phyloP scores from a whole-genome alignment of 495 filamentous ascomycete species.

The Hypoxylon subgilvum region DNA sequence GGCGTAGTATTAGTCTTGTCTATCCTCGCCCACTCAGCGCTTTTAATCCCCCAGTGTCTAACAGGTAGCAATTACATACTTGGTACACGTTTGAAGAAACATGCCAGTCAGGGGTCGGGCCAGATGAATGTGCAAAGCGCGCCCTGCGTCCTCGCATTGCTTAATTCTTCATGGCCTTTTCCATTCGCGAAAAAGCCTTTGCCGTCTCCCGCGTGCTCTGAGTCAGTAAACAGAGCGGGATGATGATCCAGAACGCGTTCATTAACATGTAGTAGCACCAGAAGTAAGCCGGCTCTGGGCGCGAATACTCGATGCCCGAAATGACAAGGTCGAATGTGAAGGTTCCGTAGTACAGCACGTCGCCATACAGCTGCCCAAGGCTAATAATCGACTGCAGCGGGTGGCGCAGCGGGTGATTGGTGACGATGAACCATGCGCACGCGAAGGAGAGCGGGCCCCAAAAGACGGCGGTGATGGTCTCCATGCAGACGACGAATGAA shows the following conservation, averaged over 20 bases:
- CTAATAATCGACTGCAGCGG: constrained; percentile 60
- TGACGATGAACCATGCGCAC: constrained; percentile 53
- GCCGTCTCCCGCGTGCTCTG: background rate
- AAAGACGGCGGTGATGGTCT: constrained; percentile 58
- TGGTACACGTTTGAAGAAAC: no score
- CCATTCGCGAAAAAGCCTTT: background rate
- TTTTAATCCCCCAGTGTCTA: no score
- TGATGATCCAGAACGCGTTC: background rate
- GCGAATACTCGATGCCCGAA: background rate
- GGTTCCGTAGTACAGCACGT: constrained; percentile 63
- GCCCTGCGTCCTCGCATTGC: no score
- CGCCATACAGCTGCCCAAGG: constrained; percentile 63
- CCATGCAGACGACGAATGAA: constrained; percentile 61
- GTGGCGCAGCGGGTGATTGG: constrained; percentile 55
- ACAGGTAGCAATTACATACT: no score
- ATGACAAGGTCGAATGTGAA: constrained; percentile 56
- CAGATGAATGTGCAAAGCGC: no score
- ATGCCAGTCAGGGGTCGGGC: no score
- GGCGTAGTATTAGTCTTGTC: constrained; percentile 19
- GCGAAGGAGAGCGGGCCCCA: constrained; percentile 64
- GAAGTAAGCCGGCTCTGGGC: background rate
- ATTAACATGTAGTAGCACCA: background rate
- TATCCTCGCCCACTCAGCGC: constrained; percentile 25
- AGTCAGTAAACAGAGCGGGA: background rate
- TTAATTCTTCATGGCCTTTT: background rate